Conservation (phyloP, 805 yeast genomes). For the Cyberlindnera petersonii region DNA sequence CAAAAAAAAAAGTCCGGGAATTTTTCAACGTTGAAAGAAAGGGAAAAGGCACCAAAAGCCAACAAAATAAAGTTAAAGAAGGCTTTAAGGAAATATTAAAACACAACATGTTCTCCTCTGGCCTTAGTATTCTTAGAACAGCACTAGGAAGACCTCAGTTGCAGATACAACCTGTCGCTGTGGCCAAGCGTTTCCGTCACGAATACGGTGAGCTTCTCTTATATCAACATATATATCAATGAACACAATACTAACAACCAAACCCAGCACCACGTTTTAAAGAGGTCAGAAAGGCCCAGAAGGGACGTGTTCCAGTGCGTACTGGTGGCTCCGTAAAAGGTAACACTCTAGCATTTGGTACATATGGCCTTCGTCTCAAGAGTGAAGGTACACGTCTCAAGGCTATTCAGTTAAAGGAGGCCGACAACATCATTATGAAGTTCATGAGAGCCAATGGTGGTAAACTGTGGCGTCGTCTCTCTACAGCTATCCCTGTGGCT, state of each 20-base stretch:
- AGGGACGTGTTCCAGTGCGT: conserved; percentile 92
- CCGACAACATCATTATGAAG: conserved; percentile 82
- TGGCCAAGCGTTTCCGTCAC: conserved; percentile 28
- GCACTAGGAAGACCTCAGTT: conserved; percentile 14
- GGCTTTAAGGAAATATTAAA: too few relatives aligned
- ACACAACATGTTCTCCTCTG: conserved; percentile 9
- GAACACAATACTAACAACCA: conserved; percentile 1
- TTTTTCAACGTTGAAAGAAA: not conserved
- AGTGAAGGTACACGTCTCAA: conserved; percentile 83
- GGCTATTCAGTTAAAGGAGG: conserved; percentile 87
- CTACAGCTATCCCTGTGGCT: conserved; percentile 86
- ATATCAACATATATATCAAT: not conserved
- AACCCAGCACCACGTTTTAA: conserved; percentile 28
- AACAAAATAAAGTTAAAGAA: too few relatives aligned
- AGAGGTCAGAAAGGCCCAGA: conserved; percentile 64
- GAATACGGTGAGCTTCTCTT: conserved; percentile 21
- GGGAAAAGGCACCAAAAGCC: too few relatives aligned
- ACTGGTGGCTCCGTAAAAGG: conserved; percentile 94
- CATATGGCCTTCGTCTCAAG: conserved; percentile 80
- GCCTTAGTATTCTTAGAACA: conserved; percentile 8
- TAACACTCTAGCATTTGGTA: conserved; percentile 74
- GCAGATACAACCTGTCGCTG: conserved; percentile 6
- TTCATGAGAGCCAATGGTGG: conserved; percentile 78
- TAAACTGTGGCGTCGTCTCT: conserved; percentile 71
- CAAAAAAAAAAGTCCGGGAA: too few relatives aligned